These are phyloP conservation scores for Sarocladium kiliense DNA, from an alignment of 2,329 filamentous ascomycete genomes.

Conservation along the genomic window DNA sequence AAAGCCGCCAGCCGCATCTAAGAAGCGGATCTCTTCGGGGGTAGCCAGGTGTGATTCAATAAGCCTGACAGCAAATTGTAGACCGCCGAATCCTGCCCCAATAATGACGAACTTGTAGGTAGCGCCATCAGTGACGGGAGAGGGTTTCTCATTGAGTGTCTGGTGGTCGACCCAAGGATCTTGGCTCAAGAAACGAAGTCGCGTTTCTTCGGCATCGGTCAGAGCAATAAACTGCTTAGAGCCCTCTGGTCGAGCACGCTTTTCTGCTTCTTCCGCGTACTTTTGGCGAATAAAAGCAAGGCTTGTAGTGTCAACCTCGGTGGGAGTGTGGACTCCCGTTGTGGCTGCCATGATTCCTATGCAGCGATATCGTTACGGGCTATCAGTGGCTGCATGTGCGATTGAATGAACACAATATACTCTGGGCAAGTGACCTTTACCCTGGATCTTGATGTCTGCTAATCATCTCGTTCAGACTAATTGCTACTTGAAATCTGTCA, in stretches of 20 bases:
- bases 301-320: no score
- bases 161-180: constrained; percentile 32
- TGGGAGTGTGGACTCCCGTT: no score
- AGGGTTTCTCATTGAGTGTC: constrained; percentile 19
- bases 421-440: no score
- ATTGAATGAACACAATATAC: no score
- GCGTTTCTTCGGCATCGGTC: not conserved
- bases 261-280: constrained; percentile 29
- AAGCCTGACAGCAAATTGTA: constrained; percentile 24
- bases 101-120: constrained; percentile 26
- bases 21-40: constrained; percentile 31
- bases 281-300: no score
- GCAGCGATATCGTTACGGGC: no score
- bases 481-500: no score
- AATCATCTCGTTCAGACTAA: no score
- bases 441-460: no score
- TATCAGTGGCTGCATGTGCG: no score
- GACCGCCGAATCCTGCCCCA: constrained; percentile 29
- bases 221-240: constrained; percentile 26
- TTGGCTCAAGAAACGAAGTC: constrained; percentile 17
- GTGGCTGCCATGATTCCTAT: no score
- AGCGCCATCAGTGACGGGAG: constrained; percentile 20
- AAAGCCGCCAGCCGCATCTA: constrained; percentile 38
- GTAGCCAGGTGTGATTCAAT: constrained; percentile 17
- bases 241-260: constrained; percentile 26